Base-by-base conservation (phyloP, 1,284 basidiomycete species). In the Ustilago esculenta region DNA sequence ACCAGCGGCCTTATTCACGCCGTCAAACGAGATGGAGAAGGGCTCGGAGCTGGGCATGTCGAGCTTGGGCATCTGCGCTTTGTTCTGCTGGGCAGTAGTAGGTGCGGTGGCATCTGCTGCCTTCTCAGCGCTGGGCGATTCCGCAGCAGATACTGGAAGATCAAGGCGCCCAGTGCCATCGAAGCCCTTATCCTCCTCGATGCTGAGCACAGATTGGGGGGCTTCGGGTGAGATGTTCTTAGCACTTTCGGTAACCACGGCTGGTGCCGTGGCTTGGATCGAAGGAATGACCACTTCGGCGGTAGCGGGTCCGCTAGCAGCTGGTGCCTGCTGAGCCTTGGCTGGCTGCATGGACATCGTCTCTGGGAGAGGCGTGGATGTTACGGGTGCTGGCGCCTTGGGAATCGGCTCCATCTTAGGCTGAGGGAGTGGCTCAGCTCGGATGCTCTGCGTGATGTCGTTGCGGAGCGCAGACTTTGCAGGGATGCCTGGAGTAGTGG, bases 151-250 rank as follows among this genome's bases (percentile, higher is more conserved):
- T 29, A 64, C 45, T 14, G 64, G 40, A 1, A 77, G 21, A 35
- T 75, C 75, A 14, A 80, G 60, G 39, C 69, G 66, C 7, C 79
- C 79, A 5, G 73, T 77, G 27, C 79, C 79, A 39, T 81, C 79
- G 23, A 81, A 73, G 36, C 44, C 60, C 34, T 66, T 63, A 58
- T 79, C 75, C 33, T 77, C 49, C 21, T 59, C 65, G 17, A 80
- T 68, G 55, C 73, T 79, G 23, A 69, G 51, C 39, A 65, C 60
- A 18, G 67, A 56, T 27, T 59, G 40, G 29, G 61, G 50, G 5
- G 67, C 51, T 35, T 57, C 27, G 7, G 49, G 11, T 11, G 45
- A 10, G 20, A 1, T 11, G 12, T 34, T 18, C 27, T 29, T 29
- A 12, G 27, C 27, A 7, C 12, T 12, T 29, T 6, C 27, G 6